Evolutionary conservation across 371 early-diverging fungal species (phyloP).

Genomic region (Dichotomocladium elegans): DNA sequence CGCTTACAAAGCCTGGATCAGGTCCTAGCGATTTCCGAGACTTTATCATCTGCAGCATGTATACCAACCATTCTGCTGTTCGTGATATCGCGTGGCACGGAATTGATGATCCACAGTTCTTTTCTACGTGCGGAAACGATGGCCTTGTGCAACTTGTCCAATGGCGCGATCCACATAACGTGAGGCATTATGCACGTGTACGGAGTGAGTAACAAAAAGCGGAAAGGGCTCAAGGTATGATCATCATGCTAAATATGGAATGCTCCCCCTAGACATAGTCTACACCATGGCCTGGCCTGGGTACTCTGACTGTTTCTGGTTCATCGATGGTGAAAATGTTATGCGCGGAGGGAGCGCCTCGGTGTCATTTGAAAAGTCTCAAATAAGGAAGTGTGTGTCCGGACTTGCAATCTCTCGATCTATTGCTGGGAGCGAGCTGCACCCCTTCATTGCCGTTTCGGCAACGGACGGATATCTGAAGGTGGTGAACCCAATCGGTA

Average conservation of each 20-base stretch:
- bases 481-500: conserved; percentile 7
- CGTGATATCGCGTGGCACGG: conserved; percentile 14
- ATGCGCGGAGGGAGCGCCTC: neutral
- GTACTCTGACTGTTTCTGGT: neutral
- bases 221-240: neutral
- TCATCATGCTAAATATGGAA: neutral
- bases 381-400: neutral
- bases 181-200: conserved; percentile 2
- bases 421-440: conserved; percentile 8
- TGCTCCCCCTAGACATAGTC: neutral
- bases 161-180: conserved; percentile 8
- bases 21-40: neutral
- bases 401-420: neutral
- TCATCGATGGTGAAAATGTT: conserved; percentile 10
- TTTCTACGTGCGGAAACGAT: conserved; percentile 8
- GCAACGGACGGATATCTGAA: conserved; percentile 15
- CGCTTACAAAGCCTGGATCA: conserved; percentile 3
- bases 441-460: conserved; percentile 4
- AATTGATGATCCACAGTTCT: conserved; percentile 6
- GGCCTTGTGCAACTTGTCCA: conserved; percentile 5
- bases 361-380: neutral
- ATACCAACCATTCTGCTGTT: conserved; percentile 9
- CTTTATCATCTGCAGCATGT: neutral
- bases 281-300: conserved; percentile 11
- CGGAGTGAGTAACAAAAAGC: conserved; percentile 11